Evolutionary conservation across 306 rosid species (phyloP), one percentile per base, ranked within the genome.

Genomic region (Vigna radiata): DNA sequence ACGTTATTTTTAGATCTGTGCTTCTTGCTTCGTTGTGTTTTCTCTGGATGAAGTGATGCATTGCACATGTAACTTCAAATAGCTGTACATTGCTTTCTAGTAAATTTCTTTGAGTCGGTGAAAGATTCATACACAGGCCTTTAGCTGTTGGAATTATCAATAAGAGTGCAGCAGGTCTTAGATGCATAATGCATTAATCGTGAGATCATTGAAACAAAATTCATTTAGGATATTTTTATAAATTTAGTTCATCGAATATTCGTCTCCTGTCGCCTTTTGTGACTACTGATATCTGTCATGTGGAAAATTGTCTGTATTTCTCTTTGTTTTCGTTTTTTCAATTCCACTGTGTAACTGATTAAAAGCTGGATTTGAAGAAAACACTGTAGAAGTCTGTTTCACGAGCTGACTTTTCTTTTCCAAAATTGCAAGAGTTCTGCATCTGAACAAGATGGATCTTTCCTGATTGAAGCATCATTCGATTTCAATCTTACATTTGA

Each of bases 361-460:
- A 23, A 36, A 36, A 49, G 33, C 49, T 67, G 48, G 63, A 33
- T 43, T 18, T 17, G 18, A 37, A 60, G 65, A 78, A 21, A 61
- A 78, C 37, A 61, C n/a, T 49, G 37, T 39, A 14, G 41, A 56
- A 37, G 18, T 16, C 17, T 48, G 77, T 18, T 53, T 62, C 39
- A 16, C 39, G 1, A 0, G 41, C 7, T 12, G 33, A 44, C 31
- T 48, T 60, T 46, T 49, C 50, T 62, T 63, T 31, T 49, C 41
- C 65, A 49, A 73, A 54, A 66, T 43, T 73, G 76, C 48, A 63
- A 18, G 62, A 54, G 41, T 67, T 54, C 49, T 52, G 15, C 65
- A 15, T 76, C 4, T 27, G 39, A 76, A n/a, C 25, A 13, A 36
- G 52, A 46, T 58, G 39, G 23, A 21, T 29, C 52, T 17, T 3